phyloP scores from a whole-genome alignment of 2,329 filamentous ascomycete species.

The Metarhizium guizhouense region DNA sequence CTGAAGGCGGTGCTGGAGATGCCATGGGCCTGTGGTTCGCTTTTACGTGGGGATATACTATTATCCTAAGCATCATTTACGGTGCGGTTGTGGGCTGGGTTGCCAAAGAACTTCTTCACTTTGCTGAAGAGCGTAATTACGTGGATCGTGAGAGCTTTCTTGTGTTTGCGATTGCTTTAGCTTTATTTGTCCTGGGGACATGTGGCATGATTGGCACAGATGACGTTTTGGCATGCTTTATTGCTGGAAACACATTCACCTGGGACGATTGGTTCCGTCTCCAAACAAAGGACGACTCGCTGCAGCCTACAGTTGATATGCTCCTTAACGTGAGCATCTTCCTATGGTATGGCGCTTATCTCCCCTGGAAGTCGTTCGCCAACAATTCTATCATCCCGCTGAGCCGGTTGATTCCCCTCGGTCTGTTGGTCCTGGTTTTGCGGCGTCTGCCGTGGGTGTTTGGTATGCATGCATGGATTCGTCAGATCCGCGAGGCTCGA shows the following conservation, averaged over 20 bases:
- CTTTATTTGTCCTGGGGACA: conserved; percentile 79
- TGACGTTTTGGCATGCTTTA: conserved; percentile 85
- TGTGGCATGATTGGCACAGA: conserved; percentile 82
- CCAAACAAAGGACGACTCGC: conserved; percentile 78
- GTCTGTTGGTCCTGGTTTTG: conserved; percentile 66
- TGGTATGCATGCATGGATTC: conserved; percentile 64
- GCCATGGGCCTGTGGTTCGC: conserved; percentile 78
- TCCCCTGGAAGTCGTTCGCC: conserved; percentile 67
- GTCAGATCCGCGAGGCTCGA: conserved; percentile 63
- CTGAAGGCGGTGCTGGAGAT: conserved; percentile 48
- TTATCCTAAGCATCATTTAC: conserved; percentile 69
- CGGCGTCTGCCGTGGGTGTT: conserved; percentile 71
- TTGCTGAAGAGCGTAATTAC: conserved; percentile 71
- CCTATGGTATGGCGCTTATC: conserved; percentile 82
- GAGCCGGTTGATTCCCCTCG: conserved; percentile 63
- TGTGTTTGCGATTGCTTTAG: conserved; percentile 76
- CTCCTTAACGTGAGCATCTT: conserved; percentile 82
- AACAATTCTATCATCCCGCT: conserved; percentile 61
- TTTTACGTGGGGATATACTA: conserved; percentile 77
- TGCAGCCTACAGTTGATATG: conserved; percentile 93
- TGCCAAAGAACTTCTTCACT: conserved; percentile 74
- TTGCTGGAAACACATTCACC: conserved; percentile 83
- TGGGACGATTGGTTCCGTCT: conserved; percentile 93
- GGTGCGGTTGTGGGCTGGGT: conserved; percentile 72
- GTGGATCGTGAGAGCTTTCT: conserved; percentile 84